A percentile compares a stretch with the other conserved stretches of the same genome.
Evolutionary conservation across 768 basidiomycete species (phyloP).

Genomic region (Gyrodon lividus): DNA sequence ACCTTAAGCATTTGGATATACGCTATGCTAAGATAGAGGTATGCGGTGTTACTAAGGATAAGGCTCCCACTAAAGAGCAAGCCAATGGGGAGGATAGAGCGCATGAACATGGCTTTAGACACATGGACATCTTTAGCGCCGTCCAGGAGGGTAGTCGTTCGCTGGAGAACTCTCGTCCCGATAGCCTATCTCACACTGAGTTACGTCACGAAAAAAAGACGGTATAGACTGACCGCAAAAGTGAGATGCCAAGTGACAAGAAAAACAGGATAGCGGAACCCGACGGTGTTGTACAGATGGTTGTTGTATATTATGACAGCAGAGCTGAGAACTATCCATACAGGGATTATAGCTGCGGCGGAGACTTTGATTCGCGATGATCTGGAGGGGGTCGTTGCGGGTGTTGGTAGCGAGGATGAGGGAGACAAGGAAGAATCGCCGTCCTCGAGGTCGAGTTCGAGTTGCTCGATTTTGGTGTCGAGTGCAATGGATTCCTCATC

Average conservation of each 20-base stretch:
- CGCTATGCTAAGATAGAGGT: conserved; percentile 85
- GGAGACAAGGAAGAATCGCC: conserved; percentile 7
- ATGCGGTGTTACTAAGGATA: conserved; percentile 89
- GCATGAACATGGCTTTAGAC: conserved; percentile 72
- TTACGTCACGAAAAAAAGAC: neutral
- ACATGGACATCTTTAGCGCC: conserved; percentile 78
- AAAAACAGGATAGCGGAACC: conserved; percentile 91
- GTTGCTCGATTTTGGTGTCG: conserved; percentile 2
- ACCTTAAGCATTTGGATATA: conserved; percentile 99
- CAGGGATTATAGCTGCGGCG: conserved; percentile 73
- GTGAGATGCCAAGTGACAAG: conserved; percentile 84
- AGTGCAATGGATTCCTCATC: conserved; percentile 8
- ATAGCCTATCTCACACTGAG: conserved; percentile 48
- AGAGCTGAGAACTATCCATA: conserved; percentile 91
- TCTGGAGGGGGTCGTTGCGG: conserved; percentile 45
- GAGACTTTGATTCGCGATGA: conserved; percentile 54
- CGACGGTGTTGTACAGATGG: conserved; percentile 75
- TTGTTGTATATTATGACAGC: conserved; percentile 97
- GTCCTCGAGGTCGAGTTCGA: neutral
- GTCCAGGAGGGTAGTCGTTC: conserved; percentile 79
- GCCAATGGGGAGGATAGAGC: conserved; percentile 91
- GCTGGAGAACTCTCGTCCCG: conserved; percentile 82
- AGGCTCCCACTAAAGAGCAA: conserved; percentile 91
- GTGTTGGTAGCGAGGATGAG: conserved; percentile 51
- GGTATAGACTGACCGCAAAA: conserved; percentile 51